Evolutionary conservation across 2,329 filamentous ascomycete species (phyloP), one percentile per base, ranked within the genome.

Genomic region (Hypoxylon sp.): DNA sequence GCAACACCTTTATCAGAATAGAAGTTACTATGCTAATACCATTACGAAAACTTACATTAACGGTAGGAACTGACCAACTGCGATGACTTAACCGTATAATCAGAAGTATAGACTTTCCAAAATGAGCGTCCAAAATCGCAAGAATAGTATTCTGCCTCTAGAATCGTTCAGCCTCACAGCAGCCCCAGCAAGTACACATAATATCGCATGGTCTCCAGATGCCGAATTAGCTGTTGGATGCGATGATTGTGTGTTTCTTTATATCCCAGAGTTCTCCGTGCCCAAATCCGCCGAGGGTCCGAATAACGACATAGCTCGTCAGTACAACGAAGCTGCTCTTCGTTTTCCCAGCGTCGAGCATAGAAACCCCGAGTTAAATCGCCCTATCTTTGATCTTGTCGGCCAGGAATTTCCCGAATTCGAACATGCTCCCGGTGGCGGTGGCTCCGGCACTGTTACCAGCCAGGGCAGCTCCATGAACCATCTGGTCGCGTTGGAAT

Each of bases 151-250:
- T 32, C 73, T 77, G 5, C 77, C 78, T 1, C 71, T 84, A 6
- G 75, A 77, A 58, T 70, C 75, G 2, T 68, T 80, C 15, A 64
- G 68, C 35, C 66, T 81, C 13, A 68, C 69, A 26, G 73, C 75
- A 7, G 68, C 76, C 3, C 75, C 77, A 12, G 66, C 78, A 51
- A 73, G 74, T 19, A 71, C 71, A 31, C 72, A 74, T 41, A 73
- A 74, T 32, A 63, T 78, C 16, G 60, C 77, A 25, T 84, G 81
- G 78, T 84, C 81, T 15, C 77, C 77, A 54, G 81, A 84, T 43
- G 79, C 76, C 16, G 81, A 83, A 60, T 71, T 84, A 4, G 81
- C 81, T 23, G 73, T 83, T 21, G 77, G 75, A 2, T 77, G 78
- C n/a, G 78, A 82, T 54, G 81, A 84, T 63, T 78, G 76, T 30